phyloP scores from a whole-genome alignment of 768 basidiomycete species.

The Suillus subaureus region DNA sequence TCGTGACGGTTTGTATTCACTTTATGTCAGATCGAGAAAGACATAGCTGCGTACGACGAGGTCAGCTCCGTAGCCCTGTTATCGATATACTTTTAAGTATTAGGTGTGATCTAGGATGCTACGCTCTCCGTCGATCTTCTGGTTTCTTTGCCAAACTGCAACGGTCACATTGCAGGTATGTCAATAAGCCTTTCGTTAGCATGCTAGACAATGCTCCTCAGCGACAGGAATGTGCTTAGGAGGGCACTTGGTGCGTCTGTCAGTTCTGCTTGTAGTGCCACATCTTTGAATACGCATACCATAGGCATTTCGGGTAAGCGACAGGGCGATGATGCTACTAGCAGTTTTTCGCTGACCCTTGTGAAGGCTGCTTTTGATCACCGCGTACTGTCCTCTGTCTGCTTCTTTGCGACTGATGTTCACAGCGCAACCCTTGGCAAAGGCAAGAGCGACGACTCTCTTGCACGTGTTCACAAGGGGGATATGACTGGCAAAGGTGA shows the following conservation, averaged over 20 bases:
- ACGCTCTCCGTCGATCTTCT: conserved; percentile 78
- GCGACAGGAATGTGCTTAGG: conserved; percentile 92
- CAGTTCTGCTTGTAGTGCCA: not conserved
- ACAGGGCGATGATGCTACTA: not conserved
- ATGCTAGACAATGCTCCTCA: conserved; percentile 25
- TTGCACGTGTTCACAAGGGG: conserved; percentile 71
- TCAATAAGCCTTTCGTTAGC: conserved; percentile 4
- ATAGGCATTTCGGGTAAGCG: conserved; percentile 54
- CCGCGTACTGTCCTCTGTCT: conserved; percentile 81
- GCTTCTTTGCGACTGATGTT: conserved; percentile 95
- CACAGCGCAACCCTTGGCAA: conserved; percentile 87
- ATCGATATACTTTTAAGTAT: not conserved
- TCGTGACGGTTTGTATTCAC: not conserved
- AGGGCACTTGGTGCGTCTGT: conserved; percentile 71
- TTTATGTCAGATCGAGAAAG: conserved; percentile 80
- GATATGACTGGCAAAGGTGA: conserved; percentile 82
- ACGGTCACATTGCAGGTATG: conserved; percentile 85
- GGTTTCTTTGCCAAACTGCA: conserved; percentile 75
- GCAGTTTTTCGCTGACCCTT: conserved; percentile 7
- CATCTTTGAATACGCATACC: conserved; percentile 7
- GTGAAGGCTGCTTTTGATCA: conserved; percentile 84
- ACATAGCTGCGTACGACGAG: conserved; percentile 85
- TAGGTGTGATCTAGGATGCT: conserved; percentile 58
- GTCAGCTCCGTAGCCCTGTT: conserved; percentile 36
- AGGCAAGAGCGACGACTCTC: conserved; percentile 81